Evolutionary conservation across 257 asterid species (phyloP).

Genomic region (Prunella vulgaris): DNA sequence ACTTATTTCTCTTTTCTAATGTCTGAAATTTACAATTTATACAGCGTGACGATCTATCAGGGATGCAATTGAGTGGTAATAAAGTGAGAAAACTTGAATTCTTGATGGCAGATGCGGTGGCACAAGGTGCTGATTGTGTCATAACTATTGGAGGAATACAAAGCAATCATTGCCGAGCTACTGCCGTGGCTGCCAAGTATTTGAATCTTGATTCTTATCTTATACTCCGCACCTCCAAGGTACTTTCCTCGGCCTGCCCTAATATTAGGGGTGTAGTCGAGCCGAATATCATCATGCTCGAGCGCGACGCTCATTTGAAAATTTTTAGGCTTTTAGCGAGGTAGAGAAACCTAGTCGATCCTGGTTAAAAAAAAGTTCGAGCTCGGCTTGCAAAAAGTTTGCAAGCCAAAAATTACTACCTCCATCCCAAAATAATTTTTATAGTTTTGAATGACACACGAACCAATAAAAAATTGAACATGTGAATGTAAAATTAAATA

Average conservation of each 20-base stretch:
- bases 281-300: too few species aligned
- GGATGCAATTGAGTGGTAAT: slow-evolving; percentile 97
- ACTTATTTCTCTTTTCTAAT: slow-evolving; percentile 23
- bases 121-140: slow-evolving; percentile 82
- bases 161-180: slow-evolving; percentile 97
- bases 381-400: too few species aligned
- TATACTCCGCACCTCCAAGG: slow-evolving; percentile 92
- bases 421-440: too few species aligned
- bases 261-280: too few species aligned
- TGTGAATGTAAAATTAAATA: too few species aligned
- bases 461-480: too few species aligned
- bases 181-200: slow-evolving; percentile 95
- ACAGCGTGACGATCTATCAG: slow-evolving; percentile 96
- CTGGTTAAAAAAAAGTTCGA: too few species aligned
- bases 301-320: too few species aligned
- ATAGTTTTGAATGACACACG: too few species aligned
- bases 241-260: slow-evolving; percentile 9
- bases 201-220: slow-evolving; percentile 85
- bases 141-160: slow-evolving; percentile 95
- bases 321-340: too few species aligned
- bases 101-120: slow-evolving; percentile 94
- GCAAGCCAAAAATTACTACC: too few species aligned
- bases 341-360: too few species aligned
- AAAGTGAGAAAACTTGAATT: slow-evolving; percentile 96
- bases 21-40: slow-evolving; percentile 23